phyloP scores from a whole-genome alignment of 108 stramenopile genomes.

The Skeletonema potamos region DNA sequence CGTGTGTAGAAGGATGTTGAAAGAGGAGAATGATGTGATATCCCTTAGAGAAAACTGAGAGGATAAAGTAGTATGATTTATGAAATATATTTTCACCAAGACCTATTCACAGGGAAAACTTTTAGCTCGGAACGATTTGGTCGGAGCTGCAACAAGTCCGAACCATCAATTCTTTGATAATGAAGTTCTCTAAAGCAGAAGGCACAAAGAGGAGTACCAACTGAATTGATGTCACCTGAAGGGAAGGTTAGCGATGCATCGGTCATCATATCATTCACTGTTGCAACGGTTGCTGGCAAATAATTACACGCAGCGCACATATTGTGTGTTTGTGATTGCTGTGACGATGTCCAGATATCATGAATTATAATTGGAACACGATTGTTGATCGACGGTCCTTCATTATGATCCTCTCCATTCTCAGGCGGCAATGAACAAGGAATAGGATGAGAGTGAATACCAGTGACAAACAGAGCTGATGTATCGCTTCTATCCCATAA shows the following conservation, averaged over 20 bases:
- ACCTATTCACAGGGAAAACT: not conserved
- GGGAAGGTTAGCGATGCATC: not conserved
- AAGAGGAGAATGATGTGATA: not conserved
- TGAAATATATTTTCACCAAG: not conserved
- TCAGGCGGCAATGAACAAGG: not conserved
- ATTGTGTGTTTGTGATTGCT: not conserved
- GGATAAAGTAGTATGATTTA: not conserved
- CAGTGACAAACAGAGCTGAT: conserved; percentile 40
- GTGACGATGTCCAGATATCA: not conserved
- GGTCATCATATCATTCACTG: not conserved
- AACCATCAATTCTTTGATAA: not conserved
- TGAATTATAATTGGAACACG: not conserved
- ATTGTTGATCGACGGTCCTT: not conserved
- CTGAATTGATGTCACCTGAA: not conserved
- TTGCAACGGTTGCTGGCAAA: conserved; percentile 3
- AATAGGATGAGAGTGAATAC: conserved; percentile 6
- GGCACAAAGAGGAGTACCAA: conserved; percentile 17
- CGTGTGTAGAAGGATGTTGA: not conserved
- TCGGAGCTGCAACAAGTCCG: not conserved
- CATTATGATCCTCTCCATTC: not conserved
- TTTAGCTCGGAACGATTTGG: not conserved
- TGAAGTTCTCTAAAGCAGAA: conserved; percentile 21
- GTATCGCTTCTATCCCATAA: conserved; percentile 12
- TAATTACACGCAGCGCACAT: not conserved
- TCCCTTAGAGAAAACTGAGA: not conserved